Evolutionary conservation across 345 rosid species (phyloP).

Genomic region (Kernera saxatilis): DNA sequence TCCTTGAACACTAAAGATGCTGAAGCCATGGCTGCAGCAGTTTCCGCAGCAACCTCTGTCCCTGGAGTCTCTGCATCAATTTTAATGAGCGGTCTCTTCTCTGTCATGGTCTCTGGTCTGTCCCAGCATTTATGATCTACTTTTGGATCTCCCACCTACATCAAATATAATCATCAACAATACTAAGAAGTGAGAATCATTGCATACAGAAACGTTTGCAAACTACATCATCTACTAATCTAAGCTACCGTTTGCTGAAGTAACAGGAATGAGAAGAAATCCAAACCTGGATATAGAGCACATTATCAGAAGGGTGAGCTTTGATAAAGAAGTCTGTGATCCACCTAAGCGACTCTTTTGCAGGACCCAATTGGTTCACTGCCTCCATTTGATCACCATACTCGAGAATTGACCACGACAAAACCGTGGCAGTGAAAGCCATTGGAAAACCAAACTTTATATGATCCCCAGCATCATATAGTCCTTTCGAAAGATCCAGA

Average conservation of each 20-base stretch:
- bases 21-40: constrained; percentile 97
- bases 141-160: constrained; percentile 83
- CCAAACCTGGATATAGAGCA: constrained; percentile 76
- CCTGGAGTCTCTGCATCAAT: constrained; percentile 69
- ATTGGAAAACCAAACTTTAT: constrained; percentile 92
- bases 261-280: neutral
- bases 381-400: constrained; percentile 92
- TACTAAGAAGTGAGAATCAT: neutral
- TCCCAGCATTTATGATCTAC: constrained; percentile 86
- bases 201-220: neutral
- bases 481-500: constrained; percentile 73
- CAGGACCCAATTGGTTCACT: constrained; percentile 49
- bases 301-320: constrained; percentile 68
- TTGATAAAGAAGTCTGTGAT: constrained; percentile 80
- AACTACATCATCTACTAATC: neutral
- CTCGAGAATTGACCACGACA: constrained; percentile 96
- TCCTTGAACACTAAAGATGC: constrained; percentile 88
- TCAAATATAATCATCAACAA: constrained; percentile 8
- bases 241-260: too few relatives aligned
- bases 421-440: constrained; percentile 84
- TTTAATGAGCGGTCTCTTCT: constrained; percentile 68
- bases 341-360: constrained; percentile 76
- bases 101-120: constrained; percentile 81
- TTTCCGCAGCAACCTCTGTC: constrained; percentile 93
- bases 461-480: constrained; percentile 96